These are phyloP conservation scores for Vitis hybrid DNA, from an alignment of 177 flowering plant genomes.

Conservation along the genomic window DNA sequence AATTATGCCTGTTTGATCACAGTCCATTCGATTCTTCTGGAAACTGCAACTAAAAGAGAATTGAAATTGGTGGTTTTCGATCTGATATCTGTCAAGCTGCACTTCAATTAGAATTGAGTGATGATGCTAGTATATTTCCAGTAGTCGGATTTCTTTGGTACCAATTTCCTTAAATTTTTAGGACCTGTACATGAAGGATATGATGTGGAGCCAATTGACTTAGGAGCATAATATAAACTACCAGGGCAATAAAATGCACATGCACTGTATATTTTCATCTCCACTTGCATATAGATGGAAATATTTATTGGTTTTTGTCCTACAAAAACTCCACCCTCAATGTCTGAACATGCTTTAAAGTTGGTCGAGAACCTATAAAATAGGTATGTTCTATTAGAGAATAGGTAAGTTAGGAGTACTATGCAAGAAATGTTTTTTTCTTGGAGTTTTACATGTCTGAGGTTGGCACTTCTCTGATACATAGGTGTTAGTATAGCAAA, in stretches of 20 bases:
- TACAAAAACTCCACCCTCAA: too few relatives aligned
- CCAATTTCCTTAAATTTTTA: not conserved
- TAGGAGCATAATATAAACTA: not conserved
- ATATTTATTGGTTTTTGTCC: not conserved
- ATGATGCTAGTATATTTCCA: not conserved
- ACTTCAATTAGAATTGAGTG: not conserved
- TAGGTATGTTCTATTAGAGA: not conserved
- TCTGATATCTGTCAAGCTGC: not conserved
- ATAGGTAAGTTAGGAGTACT: not conserved
- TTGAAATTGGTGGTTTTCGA: not conserved
- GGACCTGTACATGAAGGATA: not conserved
- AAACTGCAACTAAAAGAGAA: not conserved
- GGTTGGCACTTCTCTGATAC: not conserved
- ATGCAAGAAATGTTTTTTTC: not conserved
- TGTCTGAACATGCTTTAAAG: too few relatives aligned
- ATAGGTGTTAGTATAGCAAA: too few relatives aligned
- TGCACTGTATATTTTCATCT: not conserved
- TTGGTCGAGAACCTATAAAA: too few relatives aligned
- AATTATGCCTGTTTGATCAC: not conserved
- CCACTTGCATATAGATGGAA: not conserved
- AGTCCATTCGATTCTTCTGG: not conserved
- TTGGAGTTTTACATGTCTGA: not conserved
- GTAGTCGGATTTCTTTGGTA: not conserved
- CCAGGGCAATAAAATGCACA: not conserved
- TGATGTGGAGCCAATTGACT: not conserved